Evolutionary conservation across 108 stramenopile species (phyloP), one percentile per base, ranked within the genome.

Genomic region (Cylindrotheca closterium): DNA sequence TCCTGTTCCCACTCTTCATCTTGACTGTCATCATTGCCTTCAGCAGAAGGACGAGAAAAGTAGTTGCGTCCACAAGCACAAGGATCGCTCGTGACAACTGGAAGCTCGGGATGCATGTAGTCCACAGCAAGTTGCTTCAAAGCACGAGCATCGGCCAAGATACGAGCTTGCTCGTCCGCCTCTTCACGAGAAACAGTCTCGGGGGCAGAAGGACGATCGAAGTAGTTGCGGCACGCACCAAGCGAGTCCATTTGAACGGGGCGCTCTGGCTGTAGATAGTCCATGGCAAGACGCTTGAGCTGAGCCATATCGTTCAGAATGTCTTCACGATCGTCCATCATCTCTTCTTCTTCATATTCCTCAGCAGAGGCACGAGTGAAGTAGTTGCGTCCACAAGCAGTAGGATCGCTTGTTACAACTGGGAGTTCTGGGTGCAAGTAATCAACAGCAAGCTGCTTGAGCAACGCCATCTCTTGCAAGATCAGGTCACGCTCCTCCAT

Each of bases 301-400:
- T 46, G 50, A 4, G 47, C 30, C 45, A 65, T 55, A 22, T 79
- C 78, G 22, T 61, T 63, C 3, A 83, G 52, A 30, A 79, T 53
- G 4, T 49, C 27, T 18, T 54, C 58, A 28, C 75, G 74, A 26
- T 79, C 73, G 29, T 83, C 82, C 46, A 55, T 67, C 4, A 70
- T 65, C 30, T 71, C 68, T 22, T 65, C 71, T 8, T 58, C 48
- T 47, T 71, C 68, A 10, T 69, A 65, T n/a, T 67, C 66, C n/a
- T 81, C 81, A 57, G 86, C 89, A 49, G 89, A 87, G 1, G 72
- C 47, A 37, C 88, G 83, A 57, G 67, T 68, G 71, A 88, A 88
- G 78, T 79, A 88, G 70, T 85, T 85, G 45, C 83, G 78, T 31
- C 79, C 86, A 55, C 54, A 78, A 30, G 68, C 79, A 4, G 32